Percentiles rank a stretch among this genome's conserved stretches.
These are phyloP conservation scores for Pseudognaphalium luteoalbum DNA, from an alignment of 129 eudicot species.

Conservation along the genomic window DNA sequence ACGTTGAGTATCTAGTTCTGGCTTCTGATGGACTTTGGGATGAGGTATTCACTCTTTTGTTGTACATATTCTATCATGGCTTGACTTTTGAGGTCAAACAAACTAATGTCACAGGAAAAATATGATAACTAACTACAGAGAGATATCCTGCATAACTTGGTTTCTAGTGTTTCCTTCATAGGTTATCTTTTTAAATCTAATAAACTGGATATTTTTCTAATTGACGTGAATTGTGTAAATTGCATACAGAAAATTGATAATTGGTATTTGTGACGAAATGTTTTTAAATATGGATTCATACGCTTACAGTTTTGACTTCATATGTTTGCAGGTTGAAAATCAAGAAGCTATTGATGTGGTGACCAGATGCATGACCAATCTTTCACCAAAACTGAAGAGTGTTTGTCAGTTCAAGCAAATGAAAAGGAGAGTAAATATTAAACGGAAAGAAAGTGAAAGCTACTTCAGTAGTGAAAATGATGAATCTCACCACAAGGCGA, in stretches of 20 bases:
- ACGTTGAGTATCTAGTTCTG: slow-evolving; percentile 73
- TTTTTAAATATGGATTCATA: neutral
- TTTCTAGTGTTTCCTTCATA: neutral
- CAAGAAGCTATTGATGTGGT: slow-evolving; percentile 85
- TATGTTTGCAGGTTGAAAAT: slow-evolving; percentile 64
- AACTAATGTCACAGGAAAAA: neutral
- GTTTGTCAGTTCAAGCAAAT: slow-evolving; percentile 42
- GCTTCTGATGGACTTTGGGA: slow-evolving; percentile 99
- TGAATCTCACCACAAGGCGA: slow-evolving; percentile 60
- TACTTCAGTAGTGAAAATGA: slow-evolving; percentile 50
- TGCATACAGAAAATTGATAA: neutral
- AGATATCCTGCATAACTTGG: neutral
- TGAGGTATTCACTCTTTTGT: slow-evolving; percentile 43
- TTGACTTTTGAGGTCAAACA: neutral
- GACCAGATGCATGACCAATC: slow-evolving; percentile 37
- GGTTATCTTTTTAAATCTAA: neutral
- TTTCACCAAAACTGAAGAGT: slow-evolving; percentile 53
- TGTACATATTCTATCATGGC: neutral
- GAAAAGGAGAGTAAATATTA: slow-evolving; percentile 24
- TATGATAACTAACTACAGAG: neutral
- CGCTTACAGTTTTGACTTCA: neutral
- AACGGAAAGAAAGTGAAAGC: slow-evolving; percentile 31
- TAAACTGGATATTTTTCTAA: neutral
- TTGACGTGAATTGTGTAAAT: neutral
- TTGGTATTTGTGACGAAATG: neutral